phyloP scores from a whole-genome alignment of 2,329 filamentous ascomycete species.

The Polytolypa hystricis region DNA sequence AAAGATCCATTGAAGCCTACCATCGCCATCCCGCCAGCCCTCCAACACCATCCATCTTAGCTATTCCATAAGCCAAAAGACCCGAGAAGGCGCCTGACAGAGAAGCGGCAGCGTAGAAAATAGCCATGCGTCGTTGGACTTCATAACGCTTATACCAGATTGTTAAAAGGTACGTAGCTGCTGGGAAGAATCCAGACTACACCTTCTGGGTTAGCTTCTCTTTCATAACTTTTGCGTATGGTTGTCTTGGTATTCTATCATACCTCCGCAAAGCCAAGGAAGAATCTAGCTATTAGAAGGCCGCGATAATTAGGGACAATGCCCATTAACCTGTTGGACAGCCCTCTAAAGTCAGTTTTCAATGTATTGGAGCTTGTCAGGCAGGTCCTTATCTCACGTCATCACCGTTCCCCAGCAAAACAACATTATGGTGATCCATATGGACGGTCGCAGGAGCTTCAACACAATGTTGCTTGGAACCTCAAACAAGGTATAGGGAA shows the following conservation, averaged over 20 bases:
- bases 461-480: slow-evolving; percentile 34
- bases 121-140: slow-evolving; percentile 18
- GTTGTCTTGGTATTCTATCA: background rate
- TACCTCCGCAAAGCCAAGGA: slow-evolving; percentile 39
- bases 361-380: too few species aligned
- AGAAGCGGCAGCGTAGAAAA: slow-evolving; percentile 20
- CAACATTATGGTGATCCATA: slow-evolving; percentile 44
- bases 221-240: too few species aligned
- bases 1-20: too few species aligned
- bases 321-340: slow-evolving; percentile 41
- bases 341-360: too few species aligned
- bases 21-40: slow-evolving; percentile 37
- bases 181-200: slow-evolving; percentile 41
- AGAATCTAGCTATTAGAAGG: slow-evolving; percentile 39
- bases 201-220: too few species aligned
- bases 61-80: slow-evolving; percentile 40
- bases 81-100: slow-evolving; percentile 36
- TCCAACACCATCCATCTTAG: slow-evolving; percentile 33
- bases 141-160: slow-evolving; percentile 22
- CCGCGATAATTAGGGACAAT: slow-evolving; percentile 40
- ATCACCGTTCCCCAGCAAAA: slow-evolving; percentile 23
- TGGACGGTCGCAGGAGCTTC: slow-evolving; percentile 36
- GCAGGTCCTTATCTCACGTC: slow-evolving; percentile 8
- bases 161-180: slow-evolving; percentile 14
- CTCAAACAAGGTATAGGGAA: slow-evolving; percentile 28